Evolutionary conservation across 352 stramenopile species (phyloP).

Genomic region (Globisporangium megalacanthum): DNA sequence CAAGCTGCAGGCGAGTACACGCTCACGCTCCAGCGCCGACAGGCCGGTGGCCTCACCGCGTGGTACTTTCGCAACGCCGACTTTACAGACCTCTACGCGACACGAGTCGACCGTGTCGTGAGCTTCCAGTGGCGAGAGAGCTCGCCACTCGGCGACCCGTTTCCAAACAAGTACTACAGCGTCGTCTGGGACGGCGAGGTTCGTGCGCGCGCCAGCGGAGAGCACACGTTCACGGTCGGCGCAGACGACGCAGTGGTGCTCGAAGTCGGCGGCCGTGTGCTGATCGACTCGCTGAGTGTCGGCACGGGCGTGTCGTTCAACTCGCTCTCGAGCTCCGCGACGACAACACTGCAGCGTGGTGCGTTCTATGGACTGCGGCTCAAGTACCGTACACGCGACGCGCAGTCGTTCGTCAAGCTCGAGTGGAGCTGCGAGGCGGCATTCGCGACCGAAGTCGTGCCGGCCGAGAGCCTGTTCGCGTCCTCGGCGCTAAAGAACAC

Average conservation of each 20-base stretch:
- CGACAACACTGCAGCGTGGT: constrained; percentile 19
- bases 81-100: constrained; percentile 78
- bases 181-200: constrained; percentile 67
- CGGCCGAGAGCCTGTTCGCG: constrained; percentile 30
- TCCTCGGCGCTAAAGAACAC: constrained; percentile 35
- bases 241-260: constrained; percentile 80
- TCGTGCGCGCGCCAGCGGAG: constrained; percentile 33
- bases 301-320: constrained; percentile 3
- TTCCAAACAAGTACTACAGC: constrained; percentile 75
- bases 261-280: constrained; percentile 54
- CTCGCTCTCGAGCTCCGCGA: constrained; percentile 6
- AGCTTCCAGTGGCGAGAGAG: constrained; percentile 84
- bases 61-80: constrained; percentile 90
- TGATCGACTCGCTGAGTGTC: constrained; percentile 50
- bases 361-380: constrained; percentile 80
- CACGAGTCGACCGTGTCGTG: constrained; percentile 65
- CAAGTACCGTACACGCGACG: constrained; percentile 77
- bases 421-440: constrained; percentile 58
- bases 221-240: constrained; percentile 73
- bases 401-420: constrained; percentile 79
- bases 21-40: constrained; percentile 68
- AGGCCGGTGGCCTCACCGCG: constrained; percentile 83
- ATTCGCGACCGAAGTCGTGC: constrained; percentile 12
- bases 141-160: constrained; percentile 55
- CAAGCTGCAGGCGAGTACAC: constrained; percentile 76